Evolutionary conservation across 495 filamentous ascomycete genomes (phyloP), one percentile per base, ranked within the genome.

Genomic region (Echria macrotheca): DNA sequence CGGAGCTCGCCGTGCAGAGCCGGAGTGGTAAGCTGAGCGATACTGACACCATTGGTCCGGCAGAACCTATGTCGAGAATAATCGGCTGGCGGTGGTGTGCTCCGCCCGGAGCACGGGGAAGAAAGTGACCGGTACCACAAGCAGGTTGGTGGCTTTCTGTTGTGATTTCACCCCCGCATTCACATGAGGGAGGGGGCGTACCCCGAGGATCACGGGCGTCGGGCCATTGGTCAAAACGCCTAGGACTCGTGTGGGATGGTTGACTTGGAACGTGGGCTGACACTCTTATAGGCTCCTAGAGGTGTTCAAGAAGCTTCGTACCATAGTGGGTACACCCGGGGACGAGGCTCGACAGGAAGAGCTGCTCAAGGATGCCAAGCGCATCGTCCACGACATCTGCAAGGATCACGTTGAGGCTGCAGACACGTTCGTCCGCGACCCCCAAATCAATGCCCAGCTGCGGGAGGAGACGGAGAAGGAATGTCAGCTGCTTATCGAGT

Each of bases 101-200:
- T 98, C 93, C 33, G 93, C 93, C 17, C 70, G 90, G 63, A 95
- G 89, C 64, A 91, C 85, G 46, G 85, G 84, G 49, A 91, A 87
- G 57, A 97, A 97, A 66, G 79, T 78, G 23, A 87, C 91, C 49
- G 91, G 91, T 43, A 96, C 93, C 37, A 97, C 93, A 35, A 97
- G 93, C 72, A 81, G 89, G 88, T 94, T 72, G 80, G 85, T 74
- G 69, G 63, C 23, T 44, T 31, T 11, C 21, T 46, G 32, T 49
- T 8, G 23, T 28, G 6, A 21, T 28, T 38, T 29, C 38, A 28
- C 48, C 36, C 51, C 44, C 51, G 45, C 37, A 41, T 31, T 31
- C 28, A 31, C 28, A 31, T 31, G 28, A 31, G 28, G n/a, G n/a
- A n/a, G n/a, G 28, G 28, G 28, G 28, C 28, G 7, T 6, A 31